phyloP scores from a whole-genome alignment of 352 stramenopile species.

The Pythium volutum region DNA sequence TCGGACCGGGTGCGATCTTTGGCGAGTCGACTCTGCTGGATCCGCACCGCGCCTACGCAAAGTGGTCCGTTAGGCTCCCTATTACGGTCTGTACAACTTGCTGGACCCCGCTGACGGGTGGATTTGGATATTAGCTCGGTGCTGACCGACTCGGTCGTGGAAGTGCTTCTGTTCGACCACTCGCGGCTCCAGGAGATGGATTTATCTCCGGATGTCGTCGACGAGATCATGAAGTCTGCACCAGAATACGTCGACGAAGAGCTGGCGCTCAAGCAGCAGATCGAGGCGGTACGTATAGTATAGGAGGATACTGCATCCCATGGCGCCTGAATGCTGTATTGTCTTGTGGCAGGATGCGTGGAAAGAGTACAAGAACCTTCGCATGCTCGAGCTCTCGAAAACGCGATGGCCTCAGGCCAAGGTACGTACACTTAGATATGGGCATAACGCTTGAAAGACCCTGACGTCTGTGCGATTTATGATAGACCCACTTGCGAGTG shows the following conservation, averaged over 20 bases:
- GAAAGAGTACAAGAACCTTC: constrained; percentile 65
- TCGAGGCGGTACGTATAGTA: constrained; percentile 26
- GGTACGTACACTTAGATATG: constrained; percentile 12
- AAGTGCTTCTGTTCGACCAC: constrained; percentile 70
- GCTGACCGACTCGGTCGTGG: constrained; percentile 63
- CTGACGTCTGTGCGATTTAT: neutral
- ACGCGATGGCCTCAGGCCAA: constrained; percentile 62
- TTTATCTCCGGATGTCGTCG: constrained; percentile 49
- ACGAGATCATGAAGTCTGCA: constrained; percentile 44
- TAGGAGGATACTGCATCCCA: neutral
- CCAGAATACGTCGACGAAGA: constrained; percentile 62
- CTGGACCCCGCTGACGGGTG: neutral
- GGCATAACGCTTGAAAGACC: neutral
- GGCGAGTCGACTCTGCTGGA: constrained; percentile 59
- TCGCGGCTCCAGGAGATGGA: constrained; percentile 78
- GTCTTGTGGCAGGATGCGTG: constrained; percentile 42
- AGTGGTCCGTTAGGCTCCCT: constrained; percentile 34
- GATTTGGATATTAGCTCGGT: constrained; percentile 30
- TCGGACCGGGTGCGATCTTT: constrained; percentile 55
- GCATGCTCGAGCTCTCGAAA: constrained; percentile 68
- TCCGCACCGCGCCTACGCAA: constrained; percentile 42
- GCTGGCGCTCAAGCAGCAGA: constrained; percentile 43
- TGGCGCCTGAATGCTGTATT: neutral
- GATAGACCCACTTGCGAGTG: constrained; percentile 54
- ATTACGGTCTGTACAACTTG: too few relatives aligned